phyloP scores from a whole-genome alignment of 805 yeast genomes.

The Maudiozyma saulgeensis region DNA sequence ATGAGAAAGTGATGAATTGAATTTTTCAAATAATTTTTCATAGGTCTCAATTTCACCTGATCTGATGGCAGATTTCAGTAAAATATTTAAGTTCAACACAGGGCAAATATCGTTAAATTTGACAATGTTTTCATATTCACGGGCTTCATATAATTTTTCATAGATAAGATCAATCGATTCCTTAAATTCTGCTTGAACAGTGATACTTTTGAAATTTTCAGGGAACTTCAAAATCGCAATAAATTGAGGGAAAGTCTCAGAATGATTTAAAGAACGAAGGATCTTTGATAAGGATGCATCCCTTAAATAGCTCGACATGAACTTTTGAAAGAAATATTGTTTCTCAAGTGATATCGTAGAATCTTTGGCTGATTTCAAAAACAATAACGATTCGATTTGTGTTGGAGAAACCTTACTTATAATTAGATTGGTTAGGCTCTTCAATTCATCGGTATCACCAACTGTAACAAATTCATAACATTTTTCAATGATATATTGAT shows the following conservation, averaged over 20 bases:
- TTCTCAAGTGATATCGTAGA: background rate
- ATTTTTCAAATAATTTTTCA: slow-evolving; percentile 11
- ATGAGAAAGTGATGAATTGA: slow-evolving; percentile 8
- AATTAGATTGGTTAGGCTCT: slow-evolving; percentile 14
- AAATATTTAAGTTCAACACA: slow-evolving; percentile 14
- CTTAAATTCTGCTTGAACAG: slow-evolving; percentile 23
- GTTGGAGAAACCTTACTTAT: slow-evolving; percentile 6
- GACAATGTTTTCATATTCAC: slow-evolving; percentile 13
- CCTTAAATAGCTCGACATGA: slow-evolving; percentile 15
- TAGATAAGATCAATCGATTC: slow-evolving; percentile 17
- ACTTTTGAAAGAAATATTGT: slow-evolving; percentile 4
- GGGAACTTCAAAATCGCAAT: slow-evolving; percentile 20
- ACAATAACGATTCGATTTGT: slow-evolving; percentile 6
- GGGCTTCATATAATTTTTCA: slow-evolving; percentile 11
- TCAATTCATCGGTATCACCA: slow-evolving; percentile 14
- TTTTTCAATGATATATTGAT: slow-evolving; percentile 12
- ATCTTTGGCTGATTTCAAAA: background rate
- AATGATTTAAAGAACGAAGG: slow-evolving; percentile 7
- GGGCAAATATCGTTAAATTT: slow-evolving; percentile 21
- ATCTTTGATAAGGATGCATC: slow-evolving; percentile 20
- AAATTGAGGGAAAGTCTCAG: slow-evolving; percentile 7
- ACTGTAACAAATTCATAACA: slow-evolving; percentile 5
- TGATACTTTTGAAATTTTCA: slow-evolving; percentile 19
- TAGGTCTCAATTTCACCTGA: slow-evolving; percentile 17
- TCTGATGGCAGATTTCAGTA: slow-evolving; percentile 21